These are phyloP conservation scores for Scutellaria baicalensis DNA, from an alignment of 257 asterid species.

Conservation along the genomic window DNA sequence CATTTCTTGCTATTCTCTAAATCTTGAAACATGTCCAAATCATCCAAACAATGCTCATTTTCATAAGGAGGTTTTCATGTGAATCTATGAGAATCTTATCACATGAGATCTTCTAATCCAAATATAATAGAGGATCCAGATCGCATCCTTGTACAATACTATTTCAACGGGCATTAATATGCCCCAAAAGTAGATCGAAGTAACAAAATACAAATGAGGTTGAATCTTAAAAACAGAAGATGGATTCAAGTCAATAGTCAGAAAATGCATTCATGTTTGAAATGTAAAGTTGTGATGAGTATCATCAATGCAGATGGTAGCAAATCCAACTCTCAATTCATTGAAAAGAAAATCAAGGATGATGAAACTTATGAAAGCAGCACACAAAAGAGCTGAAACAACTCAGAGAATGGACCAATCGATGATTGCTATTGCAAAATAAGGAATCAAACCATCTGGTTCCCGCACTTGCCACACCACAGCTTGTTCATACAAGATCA, in stretches of 20 bases:
- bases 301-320: neutral
- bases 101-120: too few relatives aligned
- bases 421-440: conserved; percentile 20
- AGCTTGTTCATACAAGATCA: conserved; percentile 20
- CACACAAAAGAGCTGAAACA: neutral
- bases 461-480: conserved; percentile 33
- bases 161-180: too few relatives aligned
- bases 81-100: too few relatives aligned
- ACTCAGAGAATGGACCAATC: conserved; percentile 13
- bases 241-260: neutral
- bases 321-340: neutral
- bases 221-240: neutral
- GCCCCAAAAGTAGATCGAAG: neutral
- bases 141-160: too few relatives aligned
- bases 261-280: neutral
- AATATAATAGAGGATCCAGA: too few relatives aligned
- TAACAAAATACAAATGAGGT: neutral
- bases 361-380: neutral
- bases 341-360: neutral
- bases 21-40: too few relatives aligned
- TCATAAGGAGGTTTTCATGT: too few relatives aligned
- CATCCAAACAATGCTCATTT: too few relatives aligned
- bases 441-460: conserved; percentile 15
- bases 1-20: too few relatives aligned
- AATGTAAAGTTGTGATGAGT: neutral